These are phyloP conservation scores for Tanacetum coccineum DNA, from an alignment of 129 eudicot species.

Conservation along the genomic window DNA sequence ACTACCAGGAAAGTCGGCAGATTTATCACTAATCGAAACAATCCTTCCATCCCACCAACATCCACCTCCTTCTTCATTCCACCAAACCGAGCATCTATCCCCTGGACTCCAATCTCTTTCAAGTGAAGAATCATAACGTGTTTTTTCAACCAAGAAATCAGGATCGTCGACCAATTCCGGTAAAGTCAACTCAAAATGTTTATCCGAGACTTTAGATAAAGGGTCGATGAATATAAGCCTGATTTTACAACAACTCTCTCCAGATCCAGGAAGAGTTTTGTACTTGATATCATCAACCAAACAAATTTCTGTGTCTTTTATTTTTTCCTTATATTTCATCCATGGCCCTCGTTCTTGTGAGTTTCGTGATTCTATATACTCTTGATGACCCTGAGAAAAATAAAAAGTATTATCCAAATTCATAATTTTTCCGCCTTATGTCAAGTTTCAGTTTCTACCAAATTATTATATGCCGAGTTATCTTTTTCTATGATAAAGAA, in stretches of 20 bases:
- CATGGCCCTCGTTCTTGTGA: constrained; percentile 49
- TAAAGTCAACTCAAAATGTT: constrained; percentile 51
- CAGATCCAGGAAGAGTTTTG: constrained; percentile 52
- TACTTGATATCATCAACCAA: constrained; percentile 51
- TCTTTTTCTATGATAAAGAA: too few species aligned
- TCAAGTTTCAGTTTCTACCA: too few species aligned
- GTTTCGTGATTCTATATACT: constrained; percentile 30
- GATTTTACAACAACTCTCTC: constrained; percentile 79
- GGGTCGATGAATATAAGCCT: constrained; percentile 56
- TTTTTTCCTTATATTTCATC: constrained; percentile 28
- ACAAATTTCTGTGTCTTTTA: constrained; percentile 70
- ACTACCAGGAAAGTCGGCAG: constrained; percentile 63
- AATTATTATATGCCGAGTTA: too few species aligned
- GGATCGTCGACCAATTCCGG: constrained; percentile 63
- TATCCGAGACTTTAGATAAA: constrained; percentile 33
- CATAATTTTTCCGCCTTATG: not conserved
- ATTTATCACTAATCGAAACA: constrained; percentile 36
- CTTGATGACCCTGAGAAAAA: constrained; percentile 72
- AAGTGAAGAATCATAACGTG: constrained; percentile 63
- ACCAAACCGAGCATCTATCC: constrained; percentile 85
- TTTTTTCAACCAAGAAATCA: constrained; percentile 84
- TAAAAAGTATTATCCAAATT: not conserved
- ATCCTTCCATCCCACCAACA: constrained; percentile 60
- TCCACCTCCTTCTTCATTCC: constrained; percentile 63
- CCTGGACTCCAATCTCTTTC: constrained; percentile 55